Base-by-base conservation (phyloP, 805 yeast species). In the Clavispora vitiphila region DNA sequence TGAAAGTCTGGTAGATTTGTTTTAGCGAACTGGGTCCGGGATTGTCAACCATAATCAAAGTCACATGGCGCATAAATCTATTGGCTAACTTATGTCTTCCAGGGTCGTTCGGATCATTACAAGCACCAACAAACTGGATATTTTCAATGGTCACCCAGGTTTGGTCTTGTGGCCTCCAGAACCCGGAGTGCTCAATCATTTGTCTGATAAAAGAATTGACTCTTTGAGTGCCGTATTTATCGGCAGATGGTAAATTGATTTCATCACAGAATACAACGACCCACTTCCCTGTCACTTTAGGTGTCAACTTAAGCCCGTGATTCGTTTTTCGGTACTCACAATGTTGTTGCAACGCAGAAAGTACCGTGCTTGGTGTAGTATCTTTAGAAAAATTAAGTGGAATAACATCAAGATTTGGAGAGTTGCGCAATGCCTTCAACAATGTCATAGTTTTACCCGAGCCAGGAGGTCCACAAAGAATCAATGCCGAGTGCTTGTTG, bases 391-490 rank as follows among this genome's bases (percentile, higher is more conserved):
- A 88, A 52, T 88, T 91, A 50, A 91, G 59, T 4, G 87, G 78
- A 3, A 80, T 71, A 2, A 88, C 65, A 16, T 80, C 84, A 44
- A 79, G 67, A 12, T 74, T 69, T 0, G 81, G 72, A 0, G 83
- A 71, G 40, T 67, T 69, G 35, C 86, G 65, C 31, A 91, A 57
- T 0, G 88, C 81, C 36, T 82, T 78, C 49, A 86, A 72, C 15
- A 91, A 62, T 0, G 90, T 80, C 98, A 91, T 90, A 0, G 98
- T 90, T 57, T 91, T 91, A 43, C 98, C 98, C 0, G 96, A 84
- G 4, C 98, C 98, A 0, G 98, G 97, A 0, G 98, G 98, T 2
- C 98, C 98, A 62, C 96, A 88, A 18, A 91, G 67, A 21, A 91
- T 67, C 14, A 87, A 58, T 0, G 95, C 78, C 30, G 65, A 64